These are phyloP conservation scores for Solanum gandarillasii DNA, from an alignment of 257 asterid genomes.

Conservation along the genomic window DNA sequence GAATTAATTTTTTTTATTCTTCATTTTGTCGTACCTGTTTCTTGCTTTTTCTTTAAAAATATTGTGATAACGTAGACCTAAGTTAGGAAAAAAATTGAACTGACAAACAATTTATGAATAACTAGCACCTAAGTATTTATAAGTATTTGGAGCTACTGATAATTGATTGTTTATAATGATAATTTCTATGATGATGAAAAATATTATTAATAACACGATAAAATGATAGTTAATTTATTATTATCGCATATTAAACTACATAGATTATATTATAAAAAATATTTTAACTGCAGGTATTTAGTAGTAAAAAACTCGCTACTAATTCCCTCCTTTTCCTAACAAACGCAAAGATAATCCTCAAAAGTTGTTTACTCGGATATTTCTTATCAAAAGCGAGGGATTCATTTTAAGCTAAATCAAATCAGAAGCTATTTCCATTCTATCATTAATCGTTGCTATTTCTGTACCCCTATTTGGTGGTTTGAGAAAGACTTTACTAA, in stretches of 20 bases:
- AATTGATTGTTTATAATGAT: background rate
- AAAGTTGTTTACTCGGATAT: background rate
- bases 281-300: no score
- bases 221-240: no score
- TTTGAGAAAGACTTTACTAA: background rate
- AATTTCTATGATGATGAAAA: background rate
- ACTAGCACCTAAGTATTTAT: no score
- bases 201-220: no score
- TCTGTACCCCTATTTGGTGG: background rate
- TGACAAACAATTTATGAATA: no score
- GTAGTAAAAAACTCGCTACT: background rate
- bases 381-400: background rate
- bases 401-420: background rate
- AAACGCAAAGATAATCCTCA: background rate
- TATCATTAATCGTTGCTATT: background rate
- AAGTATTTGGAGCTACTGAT: background rate
- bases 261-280: background rate
- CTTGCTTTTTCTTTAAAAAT: background rate
- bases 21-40: background rate
- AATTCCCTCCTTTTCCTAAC: background rate
- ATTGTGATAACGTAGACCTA: background rate
- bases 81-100: background rate
- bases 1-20: background rate
- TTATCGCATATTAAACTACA: background rate
- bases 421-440: background rate